Evolutionary conservation across 2,329 filamentous ascomycete genomes (phyloP).

Genomic region (Neofusicoccum kwambonambiense): DNA sequence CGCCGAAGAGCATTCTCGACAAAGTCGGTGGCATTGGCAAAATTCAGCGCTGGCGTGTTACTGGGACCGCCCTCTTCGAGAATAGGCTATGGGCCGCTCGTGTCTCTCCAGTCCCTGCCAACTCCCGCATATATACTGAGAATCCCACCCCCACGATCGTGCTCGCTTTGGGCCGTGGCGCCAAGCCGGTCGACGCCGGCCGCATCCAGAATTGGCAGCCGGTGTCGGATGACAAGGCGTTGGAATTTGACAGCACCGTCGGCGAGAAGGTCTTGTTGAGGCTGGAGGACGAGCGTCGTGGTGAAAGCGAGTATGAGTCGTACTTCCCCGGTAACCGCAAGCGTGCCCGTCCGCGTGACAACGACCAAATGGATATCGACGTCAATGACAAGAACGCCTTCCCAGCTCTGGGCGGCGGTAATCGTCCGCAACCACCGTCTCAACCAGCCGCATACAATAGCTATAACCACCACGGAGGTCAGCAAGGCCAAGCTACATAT

Average conservation of each 20-base stretch:
- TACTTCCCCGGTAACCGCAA: conserved; percentile 22
- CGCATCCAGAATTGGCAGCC: conserved; percentile 84
- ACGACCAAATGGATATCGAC: not conserved
- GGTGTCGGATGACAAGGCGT: conserved; percentile 65
- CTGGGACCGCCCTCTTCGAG: conserved; percentile 70
- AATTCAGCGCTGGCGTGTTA: conserved; percentile 81
- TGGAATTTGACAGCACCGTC: conserved; percentile 78
- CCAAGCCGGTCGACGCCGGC: conserved; percentile 74
- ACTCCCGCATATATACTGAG: conserved; percentile 70
- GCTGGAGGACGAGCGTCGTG: conserved; percentile 17
- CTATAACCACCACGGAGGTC: not conserved
- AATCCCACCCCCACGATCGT: conserved; percentile 77
- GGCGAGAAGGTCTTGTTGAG: conserved; percentile 78
- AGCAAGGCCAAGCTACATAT: not conserved
- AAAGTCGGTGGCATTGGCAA: conserved; percentile 85
- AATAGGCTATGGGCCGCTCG: conserved; percentile 85
- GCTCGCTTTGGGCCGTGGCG: conserved; percentile 72
- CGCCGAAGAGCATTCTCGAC: conserved; percentile 68
- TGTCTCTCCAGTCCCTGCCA: conserved; percentile 67
- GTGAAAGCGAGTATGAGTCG: conserved; percentile 33
- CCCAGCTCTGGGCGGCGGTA: conserved; percentile 23
- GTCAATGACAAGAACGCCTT: conserved; percentile 19
- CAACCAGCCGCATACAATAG: not conserved
- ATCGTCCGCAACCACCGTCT: conserved; percentile 32
- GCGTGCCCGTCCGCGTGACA: conserved; percentile 5